Conservation (phyloP, 345 rosid genomes). For the Citropsis articulata region DNA sequence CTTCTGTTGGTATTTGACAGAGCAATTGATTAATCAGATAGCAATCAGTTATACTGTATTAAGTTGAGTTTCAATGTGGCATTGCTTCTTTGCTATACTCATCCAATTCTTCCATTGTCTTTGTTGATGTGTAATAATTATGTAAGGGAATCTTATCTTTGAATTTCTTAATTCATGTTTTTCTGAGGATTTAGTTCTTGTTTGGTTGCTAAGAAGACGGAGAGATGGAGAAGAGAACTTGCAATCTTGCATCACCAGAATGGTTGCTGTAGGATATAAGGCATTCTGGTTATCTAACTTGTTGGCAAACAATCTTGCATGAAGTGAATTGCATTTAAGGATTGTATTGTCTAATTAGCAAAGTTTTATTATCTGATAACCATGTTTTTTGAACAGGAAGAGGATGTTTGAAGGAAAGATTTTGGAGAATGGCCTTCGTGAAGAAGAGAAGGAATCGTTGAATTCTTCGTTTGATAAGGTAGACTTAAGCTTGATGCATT, state of each 20-base stretch:
- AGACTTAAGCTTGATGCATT: conserved; percentile 13
- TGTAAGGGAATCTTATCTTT: not conserved
- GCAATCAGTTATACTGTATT: not conserved
- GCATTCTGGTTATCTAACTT: not conserved
- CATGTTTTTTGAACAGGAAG: conserved; percentile 25
- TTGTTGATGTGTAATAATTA: not conserved
- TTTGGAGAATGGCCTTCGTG: conserved; percentile 32
- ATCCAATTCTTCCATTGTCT: not conserved
- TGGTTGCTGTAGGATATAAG: not conserved
- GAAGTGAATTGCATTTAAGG: not conserved
- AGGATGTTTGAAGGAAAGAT: conserved; percentile 32
- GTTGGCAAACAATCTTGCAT: not conserved
- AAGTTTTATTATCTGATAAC: not conserved
- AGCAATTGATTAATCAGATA: not conserved
- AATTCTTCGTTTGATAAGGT: conserved; percentile 35
- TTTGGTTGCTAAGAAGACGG: not conserved
- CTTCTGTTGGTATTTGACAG: not conserved
- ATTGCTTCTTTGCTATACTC: not conserved
- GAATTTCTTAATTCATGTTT: not conserved
- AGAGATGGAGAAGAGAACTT: not conserved
- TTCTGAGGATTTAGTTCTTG: not conserved
- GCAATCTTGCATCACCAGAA: conserved; percentile 8
- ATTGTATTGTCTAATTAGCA: not conserved
- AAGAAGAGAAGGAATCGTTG: conserved; percentile 19
- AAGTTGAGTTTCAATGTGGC: not conserved